Conservation (phyloP, 805 yeast species). For the Blastobotrys chiropterorum region DNA sequence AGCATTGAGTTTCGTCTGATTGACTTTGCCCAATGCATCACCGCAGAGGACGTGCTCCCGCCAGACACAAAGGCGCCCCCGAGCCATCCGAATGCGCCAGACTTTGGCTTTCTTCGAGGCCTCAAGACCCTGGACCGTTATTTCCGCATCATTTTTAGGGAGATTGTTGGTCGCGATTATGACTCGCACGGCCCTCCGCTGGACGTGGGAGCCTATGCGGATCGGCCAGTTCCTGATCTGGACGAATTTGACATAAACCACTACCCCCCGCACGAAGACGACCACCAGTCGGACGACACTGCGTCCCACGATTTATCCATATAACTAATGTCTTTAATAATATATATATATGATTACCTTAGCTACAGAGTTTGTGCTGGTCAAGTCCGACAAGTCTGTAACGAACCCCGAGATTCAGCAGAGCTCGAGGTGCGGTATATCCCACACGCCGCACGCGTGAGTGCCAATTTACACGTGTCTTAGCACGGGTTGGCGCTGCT, state of each 20-base stretch:
- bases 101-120: conserved; percentile 82
- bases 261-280: neutral
- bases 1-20: conserved; percentile 59
- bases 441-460: neutral
- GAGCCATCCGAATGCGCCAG: conserved; percentile 53
- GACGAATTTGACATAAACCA: conserved; percentile 16
- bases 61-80: conserved; percentile 62
- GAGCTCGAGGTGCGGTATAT: neutral
- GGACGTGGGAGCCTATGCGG: neutral
- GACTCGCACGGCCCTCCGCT: conserved; percentile 4
- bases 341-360: neutral
- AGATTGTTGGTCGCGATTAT: conserved; percentile 13
- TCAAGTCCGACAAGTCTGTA: too few relatives aligned
- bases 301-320: neutral
- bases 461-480: neutral
- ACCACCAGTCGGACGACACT: neutral
- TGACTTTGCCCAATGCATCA: conserved; percentile 92
- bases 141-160: conserved; percentile 31
- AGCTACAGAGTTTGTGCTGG: too few relatives aligned
- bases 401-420: too few relatives aligned
- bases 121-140: conserved; percentile 64
- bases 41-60: conserved; percentile 44
- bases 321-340: neutral
- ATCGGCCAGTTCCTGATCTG: conserved; percentile 10
- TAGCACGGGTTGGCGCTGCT: neutral